Conservation (phyloP, 2,329 filamentous ascomycete genomes). For the Colletotrichum liriopes region DNA sequence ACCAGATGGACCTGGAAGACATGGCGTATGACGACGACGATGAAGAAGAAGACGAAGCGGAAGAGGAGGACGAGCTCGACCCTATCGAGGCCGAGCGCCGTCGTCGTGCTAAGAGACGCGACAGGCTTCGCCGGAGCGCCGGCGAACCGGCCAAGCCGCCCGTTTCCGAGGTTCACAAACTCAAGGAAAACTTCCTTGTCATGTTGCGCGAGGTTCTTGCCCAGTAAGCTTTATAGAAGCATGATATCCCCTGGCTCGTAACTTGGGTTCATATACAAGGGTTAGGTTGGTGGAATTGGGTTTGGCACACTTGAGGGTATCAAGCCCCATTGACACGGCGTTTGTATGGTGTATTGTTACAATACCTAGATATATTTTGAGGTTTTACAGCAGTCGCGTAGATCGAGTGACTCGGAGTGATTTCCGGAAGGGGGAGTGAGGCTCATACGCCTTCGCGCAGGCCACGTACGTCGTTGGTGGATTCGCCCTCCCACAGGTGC, state of each 20-base stretch:
- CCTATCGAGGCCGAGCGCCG: slow-evolving; percentile 90
- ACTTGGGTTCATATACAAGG: slow-evolving; percentile 31
- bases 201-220: slow-evolving; percentile 89
- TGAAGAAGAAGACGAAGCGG: slow-evolving; percentile 77
- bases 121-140: slow-evolving; percentile 83
- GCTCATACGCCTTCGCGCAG: too few species aligned
- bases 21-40: slow-evolving; percentile 83
- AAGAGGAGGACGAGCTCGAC: slow-evolving; percentile 84
- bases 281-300: slow-evolving; percentile 25
- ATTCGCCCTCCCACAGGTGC: too few species aligned
- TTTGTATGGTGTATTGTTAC: slow-evolving; percentile 23
- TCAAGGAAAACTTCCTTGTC: slow-evolving; percentile 83
- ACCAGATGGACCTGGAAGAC: slow-evolving; percentile 89
- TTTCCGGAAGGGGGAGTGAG: not conserved
- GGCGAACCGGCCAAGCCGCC: slow-evolving; percentile 88
- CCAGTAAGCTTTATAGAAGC: slow-evolving; percentile 63
- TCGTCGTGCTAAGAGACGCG: slow-evolving; percentile 82
- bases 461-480: too few species aligned
- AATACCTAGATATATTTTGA: slow-evolving; percentile 32
- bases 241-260: slow-evolving; percentile 27
- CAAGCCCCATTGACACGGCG: slow-evolving; percentile 30
- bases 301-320: slow-evolving; percentile 28
- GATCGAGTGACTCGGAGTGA: not conserved
- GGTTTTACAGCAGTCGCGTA: not conserved
- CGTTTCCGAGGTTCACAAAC: slow-evolving; percentile 84